Evolutionary conservation across 1,139 yeast genomes (phyloP), one percentile per base, ranked within the genome.

Genomic region (Kodamaea ohmeri): DNA sequence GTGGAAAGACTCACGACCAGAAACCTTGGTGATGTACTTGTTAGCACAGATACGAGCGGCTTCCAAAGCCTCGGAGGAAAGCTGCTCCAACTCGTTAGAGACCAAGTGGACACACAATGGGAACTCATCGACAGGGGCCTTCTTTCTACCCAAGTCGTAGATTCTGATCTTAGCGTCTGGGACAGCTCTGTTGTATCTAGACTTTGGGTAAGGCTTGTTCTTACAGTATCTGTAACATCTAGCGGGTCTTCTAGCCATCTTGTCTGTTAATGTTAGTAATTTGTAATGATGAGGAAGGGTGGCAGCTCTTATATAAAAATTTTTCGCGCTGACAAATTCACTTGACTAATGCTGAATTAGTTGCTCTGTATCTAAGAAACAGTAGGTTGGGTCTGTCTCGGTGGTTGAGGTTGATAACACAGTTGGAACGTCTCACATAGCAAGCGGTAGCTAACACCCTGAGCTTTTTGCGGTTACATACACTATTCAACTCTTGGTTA

Each of bases 181-280:
- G 70, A 92, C 99, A 79, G 97, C 97, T 84, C 99, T 90, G 89
- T 92, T 92, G 89, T 89, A 92, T 78, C 98, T 88, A 66, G 97
- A 90, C 84, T 92, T 92, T 79, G 99, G 99, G 88, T 81, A 92
- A 66, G 99, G 98, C 83, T 92, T 92, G 96, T 94, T 94, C 88
- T 94, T 92, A 84, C 96, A 94, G 95, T 90, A 92, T 82, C 98
- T 89, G 96, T 92, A 92, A 83, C 98, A 92, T 84, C 97, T 88
- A 83, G 98, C 98, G 77, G 98, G 98, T 87, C 98, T 92, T 80
- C 98, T 90, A 74, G 98, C 97, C 98, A 92, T 92, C 72, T 83
- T 87, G 80, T 63, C 67, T 65, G 45, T 36, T 26, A 24, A 26
- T 46, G 71, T 64, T 66, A 66, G 73, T 67, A 61, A 33, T 30